phyloP scores from a whole-genome alignment of 176 grass and related monocot genomes.

The Aechmea fasciata region DNA sequence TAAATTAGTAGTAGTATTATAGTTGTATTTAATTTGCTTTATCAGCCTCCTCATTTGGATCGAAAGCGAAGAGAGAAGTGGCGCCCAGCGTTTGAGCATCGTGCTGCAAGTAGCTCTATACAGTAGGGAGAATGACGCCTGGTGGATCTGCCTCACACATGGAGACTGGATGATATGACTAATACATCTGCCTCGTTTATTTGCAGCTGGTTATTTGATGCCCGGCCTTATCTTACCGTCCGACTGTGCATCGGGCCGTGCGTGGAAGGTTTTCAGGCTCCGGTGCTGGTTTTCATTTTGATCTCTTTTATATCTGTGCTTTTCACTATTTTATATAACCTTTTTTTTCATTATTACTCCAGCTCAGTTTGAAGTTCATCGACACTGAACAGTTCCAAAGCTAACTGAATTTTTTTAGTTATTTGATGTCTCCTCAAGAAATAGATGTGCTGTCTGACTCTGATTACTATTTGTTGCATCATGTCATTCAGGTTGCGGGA shows the following conservation, averaged over 20 bases:
- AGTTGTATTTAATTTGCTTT: no score
- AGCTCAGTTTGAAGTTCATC: constrained; percentile 80
- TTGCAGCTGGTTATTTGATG: no score
- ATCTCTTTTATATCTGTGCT: neutral
- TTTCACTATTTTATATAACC: constrained; percentile 6
- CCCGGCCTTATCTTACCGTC: neutral
- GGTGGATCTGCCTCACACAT: no score
- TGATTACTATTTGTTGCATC: constrained; percentile 20
- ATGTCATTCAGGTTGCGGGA: constrained; percentile 56
- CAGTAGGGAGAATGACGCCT: no score
- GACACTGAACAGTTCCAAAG: constrained; percentile 94
- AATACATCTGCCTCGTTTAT: no score
- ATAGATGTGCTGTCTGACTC: neutral
- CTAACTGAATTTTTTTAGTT: constrained; percentile 14
- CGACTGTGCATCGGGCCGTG: no score
- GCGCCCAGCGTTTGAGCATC: no score
- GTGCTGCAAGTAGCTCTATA: no score
- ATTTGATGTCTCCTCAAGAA: constrained; percentile 3
- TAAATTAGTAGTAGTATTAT: no score
- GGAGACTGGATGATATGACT: no score
- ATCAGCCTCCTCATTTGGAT: no score
- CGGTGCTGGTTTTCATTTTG: neutral
- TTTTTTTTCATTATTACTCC: constrained; percentile 7
- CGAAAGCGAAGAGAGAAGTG: neutral
- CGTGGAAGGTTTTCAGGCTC: no score